These are phyloP conservation scores for Dendrobium chrysotoxum DNA, from an alignment of 106 monocot species.

Conservation along the genomic window DNA sequence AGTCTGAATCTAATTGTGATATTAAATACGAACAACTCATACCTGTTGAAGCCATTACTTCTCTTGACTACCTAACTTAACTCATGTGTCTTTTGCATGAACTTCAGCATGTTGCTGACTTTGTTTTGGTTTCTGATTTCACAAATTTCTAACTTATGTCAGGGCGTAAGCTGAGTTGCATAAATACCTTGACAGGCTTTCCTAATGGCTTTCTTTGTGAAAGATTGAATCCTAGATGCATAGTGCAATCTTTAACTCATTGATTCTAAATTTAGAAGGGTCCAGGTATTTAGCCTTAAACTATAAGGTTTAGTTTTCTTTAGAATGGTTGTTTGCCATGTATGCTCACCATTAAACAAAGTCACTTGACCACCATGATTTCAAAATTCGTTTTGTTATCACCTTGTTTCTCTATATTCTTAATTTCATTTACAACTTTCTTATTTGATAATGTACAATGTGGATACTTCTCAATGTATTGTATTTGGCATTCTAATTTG, in stretches of 20 bases:
- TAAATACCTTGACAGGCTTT: too few species aligned
- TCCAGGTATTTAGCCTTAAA: not conserved
- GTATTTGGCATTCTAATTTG: not conserved
- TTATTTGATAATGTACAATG: not conserved
- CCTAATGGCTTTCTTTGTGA: too few species aligned
- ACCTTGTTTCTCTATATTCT: not conserved
- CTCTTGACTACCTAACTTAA: too few species aligned
- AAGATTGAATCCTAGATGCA: not conserved
- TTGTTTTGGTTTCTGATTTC: too few species aligned
- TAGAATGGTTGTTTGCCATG: not conserved
- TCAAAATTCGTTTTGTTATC: not conserved
- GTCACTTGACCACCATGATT: not conserved
- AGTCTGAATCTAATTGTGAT: too few species aligned
- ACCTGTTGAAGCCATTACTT: too few species aligned
- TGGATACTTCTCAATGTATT: not conserved
- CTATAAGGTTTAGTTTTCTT: not conserved
- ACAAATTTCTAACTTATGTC: too few species aligned
- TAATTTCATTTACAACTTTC: not conserved
- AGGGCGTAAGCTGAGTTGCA: too few species aligned
- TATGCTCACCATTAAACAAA: not conserved
- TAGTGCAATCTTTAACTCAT: not conserved
- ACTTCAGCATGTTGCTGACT: too few species aligned
- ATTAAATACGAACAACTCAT: too few species aligned
- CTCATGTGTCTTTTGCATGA: too few species aligned
- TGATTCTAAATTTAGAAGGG: not conserved